Evolutionary conservation across 2,329 filamentous ascomycete genomes (phyloP).

Genomic region (Aspergillus tanneri): DNA sequence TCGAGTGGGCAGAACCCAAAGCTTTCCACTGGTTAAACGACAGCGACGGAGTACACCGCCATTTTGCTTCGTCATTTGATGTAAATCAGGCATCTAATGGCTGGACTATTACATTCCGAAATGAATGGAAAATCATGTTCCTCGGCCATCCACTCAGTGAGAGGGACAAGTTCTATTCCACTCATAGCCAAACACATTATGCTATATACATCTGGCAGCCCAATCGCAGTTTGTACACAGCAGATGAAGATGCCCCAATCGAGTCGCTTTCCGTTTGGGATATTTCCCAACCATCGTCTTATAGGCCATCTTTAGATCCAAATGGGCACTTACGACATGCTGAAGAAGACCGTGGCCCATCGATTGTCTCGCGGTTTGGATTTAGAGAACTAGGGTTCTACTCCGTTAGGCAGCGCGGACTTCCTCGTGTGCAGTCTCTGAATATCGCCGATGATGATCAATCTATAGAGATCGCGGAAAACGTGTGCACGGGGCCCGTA

Average conservation of each 20-base stretch:
- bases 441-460: constrained; percentile 50
- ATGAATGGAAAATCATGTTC: constrained; percentile 62
- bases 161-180: constrained; percentile 62
- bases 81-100: constrained; percentile 33
- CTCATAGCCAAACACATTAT: constrained; percentile 61
- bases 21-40: constrained; percentile 55
- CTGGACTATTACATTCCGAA: constrained; percentile 53
- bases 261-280: constrained; percentile 62
- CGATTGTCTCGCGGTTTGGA: constrained; percentile 51
- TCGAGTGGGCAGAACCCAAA: constrained; percentile 62
- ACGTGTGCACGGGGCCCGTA: constrained; percentile 53
- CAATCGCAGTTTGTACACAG: constrained; percentile 54
- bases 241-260: constrained; percentile 56
- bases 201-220: constrained; percentile 63
- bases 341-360: constrained; percentile 40
- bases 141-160: constrained; percentile 55
- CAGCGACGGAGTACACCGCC: constrained; percentile 53
- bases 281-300: constrained; percentile 51
- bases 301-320: constrained; percentile 54
- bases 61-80: constrained; percentile 62
- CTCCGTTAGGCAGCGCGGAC: constrained; percentile 53
- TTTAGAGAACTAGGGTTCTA: constrained; percentile 55
- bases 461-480: constrained; percentile 57
- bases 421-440: constrained; percentile 52
- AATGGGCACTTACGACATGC: constrained; percentile 36